These are phyloP conservation scores for Chaetoceros muelleri DNA, from an alignment of 108 stramenopile genomes.

Conservation along the genomic window DNA sequence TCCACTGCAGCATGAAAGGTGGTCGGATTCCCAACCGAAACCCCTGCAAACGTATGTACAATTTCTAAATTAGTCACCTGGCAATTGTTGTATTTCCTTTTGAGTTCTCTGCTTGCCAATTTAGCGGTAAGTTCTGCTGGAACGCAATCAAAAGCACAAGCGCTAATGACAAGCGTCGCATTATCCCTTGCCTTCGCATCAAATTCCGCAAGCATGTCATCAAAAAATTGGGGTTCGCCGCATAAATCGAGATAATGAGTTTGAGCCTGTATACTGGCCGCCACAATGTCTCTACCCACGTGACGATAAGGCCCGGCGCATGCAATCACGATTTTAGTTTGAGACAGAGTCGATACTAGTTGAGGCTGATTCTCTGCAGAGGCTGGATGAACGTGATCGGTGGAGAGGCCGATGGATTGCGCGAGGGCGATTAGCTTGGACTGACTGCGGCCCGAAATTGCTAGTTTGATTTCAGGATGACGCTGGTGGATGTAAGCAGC, in stretches of 20 bases:
- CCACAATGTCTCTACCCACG: constrained; percentile 13
- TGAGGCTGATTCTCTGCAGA: not conserved
- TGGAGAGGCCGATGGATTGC: not conserved
- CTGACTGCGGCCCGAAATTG: not conserved
- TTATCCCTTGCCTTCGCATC: constrained; percentile 14
- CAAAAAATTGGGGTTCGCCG: constrained; percentile 33
- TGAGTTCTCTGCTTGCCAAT: constrained; percentile 10
- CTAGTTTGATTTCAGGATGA: not conserved
- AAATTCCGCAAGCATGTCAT: constrained; percentile 17
- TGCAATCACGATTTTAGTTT: constrained; percentile 17
- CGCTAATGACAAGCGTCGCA: constrained; percentile 13
- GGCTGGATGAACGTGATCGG: no score
- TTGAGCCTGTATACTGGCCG: constrained; percentile 16
- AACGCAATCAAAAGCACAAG: constrained; percentile 30
- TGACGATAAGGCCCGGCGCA: constrained; percentile 31
- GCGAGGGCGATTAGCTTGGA: not conserved
- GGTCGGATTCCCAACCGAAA: constrained; percentile 19
- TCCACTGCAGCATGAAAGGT: constrained; percentile 31
- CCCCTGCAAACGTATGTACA: constrained; percentile 17
- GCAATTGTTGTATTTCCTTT: not conserved
- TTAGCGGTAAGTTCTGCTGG: constrained; percentile 28
- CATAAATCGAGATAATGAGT: constrained; percentile 28
- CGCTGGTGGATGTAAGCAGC: not conserved
- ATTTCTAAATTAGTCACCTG: constrained; percentile 19
- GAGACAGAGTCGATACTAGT: not conserved